Conservation (phyloP, 306 rosid genomes). For the Fagus sylvatica region DNA sequence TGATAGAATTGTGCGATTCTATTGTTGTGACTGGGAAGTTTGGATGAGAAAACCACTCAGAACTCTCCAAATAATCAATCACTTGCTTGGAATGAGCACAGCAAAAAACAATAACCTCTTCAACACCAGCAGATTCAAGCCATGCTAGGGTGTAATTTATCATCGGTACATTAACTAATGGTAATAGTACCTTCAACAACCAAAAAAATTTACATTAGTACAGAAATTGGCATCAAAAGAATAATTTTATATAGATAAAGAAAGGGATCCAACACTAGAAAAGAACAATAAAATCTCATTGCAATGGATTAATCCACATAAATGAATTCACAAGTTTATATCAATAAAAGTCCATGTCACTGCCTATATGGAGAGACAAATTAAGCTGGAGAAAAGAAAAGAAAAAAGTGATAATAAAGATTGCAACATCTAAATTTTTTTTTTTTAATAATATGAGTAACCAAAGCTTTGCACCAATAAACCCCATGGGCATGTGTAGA, state of each 20-base stretch:
- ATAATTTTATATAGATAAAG: background rate
- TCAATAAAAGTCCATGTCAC: background rate
- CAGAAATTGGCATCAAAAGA: background rate
- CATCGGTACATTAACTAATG: conserved; percentile 88
- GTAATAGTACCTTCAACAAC: conserved; percentile 67
- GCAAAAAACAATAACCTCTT: conserved; percentile 93
- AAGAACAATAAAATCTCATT: background rate
- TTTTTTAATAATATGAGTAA: too few species aligned
- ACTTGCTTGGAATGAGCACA: conserved; percentile 94
- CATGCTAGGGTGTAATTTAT: conserved; percentile 83
- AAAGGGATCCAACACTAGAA: too few species aligned
- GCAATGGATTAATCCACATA: background rate
- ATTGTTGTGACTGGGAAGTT: conserved; percentile 67
- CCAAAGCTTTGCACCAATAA: too few species aligned
- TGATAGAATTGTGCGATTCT: conserved; percentile 83
- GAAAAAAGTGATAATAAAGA: background rate
- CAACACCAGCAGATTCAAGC: conserved; percentile 98
- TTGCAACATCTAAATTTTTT: background rate
- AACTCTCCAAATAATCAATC: conserved; percentile 68
- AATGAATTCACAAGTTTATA: background rate
- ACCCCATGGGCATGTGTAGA: too few species aligned
- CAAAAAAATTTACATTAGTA: background rate
- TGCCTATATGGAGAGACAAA: background rate
- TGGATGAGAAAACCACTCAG: conserved; percentile 82
- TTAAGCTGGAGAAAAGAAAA: background rate